Evolutionary conservation across 2,329 filamentous ascomycete species (phyloP), one percentile per base, ranked within the genome.

Genomic region (Fusarium neocosmosporiellum): DNA sequence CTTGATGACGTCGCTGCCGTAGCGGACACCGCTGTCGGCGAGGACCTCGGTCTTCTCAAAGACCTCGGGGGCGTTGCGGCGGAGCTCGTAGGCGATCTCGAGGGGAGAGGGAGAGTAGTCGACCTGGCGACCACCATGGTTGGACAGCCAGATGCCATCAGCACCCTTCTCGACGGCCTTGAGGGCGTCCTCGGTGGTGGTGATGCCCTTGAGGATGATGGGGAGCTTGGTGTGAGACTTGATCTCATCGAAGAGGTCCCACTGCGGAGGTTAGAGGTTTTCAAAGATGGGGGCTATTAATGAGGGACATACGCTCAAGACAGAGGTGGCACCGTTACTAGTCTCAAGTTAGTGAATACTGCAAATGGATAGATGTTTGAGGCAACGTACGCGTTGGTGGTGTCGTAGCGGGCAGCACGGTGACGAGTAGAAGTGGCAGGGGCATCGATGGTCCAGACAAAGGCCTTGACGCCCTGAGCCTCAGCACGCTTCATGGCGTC

Each of bases 101-200:
- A 78, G 72, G 7, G 76, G 75, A 10, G 74, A 76, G 7, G 76
- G 76, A 5, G 76, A 75, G 67, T 74, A 77, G 71, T 84, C 83
- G 1, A 84, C 78, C 67, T 84, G 82, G n/a, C 83, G 78, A 8
- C 81, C 82, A 31, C 83, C 83, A 70, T 84, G 83, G 74, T 85
- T 84, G 37, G 80, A 82, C 9, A 84, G 77, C 75, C 80, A 82
- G 58, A 84, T 83, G 29, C 76, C 82, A n/a, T 79, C 76, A 1
- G 77, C 79, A 0, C 80, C 79, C 39, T 79, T 75, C 61, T 81
- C 74, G 2, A 82, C 71, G 5, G 81, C 81, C 1, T 74, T 70
- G 1, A 79, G 71, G 3, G 81, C 83, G 63, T 84, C 82, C 10
- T 83, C 82, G 3, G 80, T 79, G 9, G 79, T 83, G n/a, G 79